Base-by-base conservation (phyloP, 2,329 filamentous ascomycete species). In the Fusarium dimerum region DNA sequence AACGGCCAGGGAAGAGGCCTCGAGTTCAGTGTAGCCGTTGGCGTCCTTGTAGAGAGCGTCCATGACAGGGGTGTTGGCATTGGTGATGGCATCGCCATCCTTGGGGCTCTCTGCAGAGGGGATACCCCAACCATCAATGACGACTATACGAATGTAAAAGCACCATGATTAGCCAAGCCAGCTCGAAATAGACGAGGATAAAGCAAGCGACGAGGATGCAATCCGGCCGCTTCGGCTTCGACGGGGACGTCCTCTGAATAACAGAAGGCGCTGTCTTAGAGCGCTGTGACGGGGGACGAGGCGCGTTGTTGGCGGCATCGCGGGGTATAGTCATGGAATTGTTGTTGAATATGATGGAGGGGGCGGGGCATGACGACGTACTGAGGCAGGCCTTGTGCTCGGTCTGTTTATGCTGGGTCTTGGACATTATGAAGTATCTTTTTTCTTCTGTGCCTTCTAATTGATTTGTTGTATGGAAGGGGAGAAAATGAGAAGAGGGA, bases 71-170 rank as follows among this genome's bases (percentile, higher is more conserved):
- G 94, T 97, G 62, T 96, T 82, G 64, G 93, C 94, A 59, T 90
- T 90, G 65, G 92, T 87, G 73, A 99, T 97, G 70, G 94, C 94
- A 79, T 99, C 93, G 74, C 94, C 93, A 75, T 96, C 75, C 68
- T 90, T 89, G 67, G 89, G 89, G 51, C 92, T 95, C 53, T 86
- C 78, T 62, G 88, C 87, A 59, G 85, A 85, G 66, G 92, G 84
- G 67, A 97, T 85, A 70, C 94, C 94, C 94, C 94, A 99, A 70
- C 94, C 94, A 78, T 99, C 94, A 81, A 99, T 99, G 77, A 97
- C 94, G 83, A 99, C 89, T 92, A 69, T 70, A 71, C 46, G 72
- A 73, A 61, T 76, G 76, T 63, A 80, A 69, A 46, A 84, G 68
- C 69, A 82, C 71, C 66, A 80, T 73, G 55, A 82, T 83, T 81